phyloP scores from a whole-genome alignment of 2,329 filamentous ascomycete species.

The Penicillium sp. region DNA sequence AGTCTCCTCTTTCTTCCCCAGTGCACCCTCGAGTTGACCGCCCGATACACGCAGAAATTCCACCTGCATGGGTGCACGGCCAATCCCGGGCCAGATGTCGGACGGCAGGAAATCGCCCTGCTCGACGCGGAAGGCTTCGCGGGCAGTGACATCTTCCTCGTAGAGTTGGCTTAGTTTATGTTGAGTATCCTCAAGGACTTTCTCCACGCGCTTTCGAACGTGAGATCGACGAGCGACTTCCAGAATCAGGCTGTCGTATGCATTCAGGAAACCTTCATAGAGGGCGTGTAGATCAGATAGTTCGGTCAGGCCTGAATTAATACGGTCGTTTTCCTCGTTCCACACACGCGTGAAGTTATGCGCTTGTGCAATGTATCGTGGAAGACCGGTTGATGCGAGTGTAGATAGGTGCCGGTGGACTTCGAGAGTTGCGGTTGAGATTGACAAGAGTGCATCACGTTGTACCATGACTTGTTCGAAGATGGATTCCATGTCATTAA shows the following conservation, averaged over 20 bases:
- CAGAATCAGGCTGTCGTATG: constrained; percentile 82
- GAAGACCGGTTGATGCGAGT: constrained; percentile 66
- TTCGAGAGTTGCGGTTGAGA: constrained; percentile 62
- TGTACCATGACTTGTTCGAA: constrained; percentile 67
- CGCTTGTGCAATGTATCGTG: constrained; percentile 53
- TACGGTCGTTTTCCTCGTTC: constrained; percentile 72
- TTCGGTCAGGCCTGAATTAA: constrained; percentile 72
- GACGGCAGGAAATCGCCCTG: constrained; percentile 85
- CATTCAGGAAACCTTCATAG: constrained; percentile 82
- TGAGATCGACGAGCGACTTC: constrained; percentile 77
- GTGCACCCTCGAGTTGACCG: constrained; percentile 34
- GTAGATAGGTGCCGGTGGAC: constrained; percentile 70
- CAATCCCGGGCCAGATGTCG: constrained; percentile 83
- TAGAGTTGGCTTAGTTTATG: constrained; percentile 76
- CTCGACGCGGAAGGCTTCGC: constrained; percentile 78
- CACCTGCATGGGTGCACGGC: constrained; percentile 57
- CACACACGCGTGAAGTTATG: constrained; percentile 61
- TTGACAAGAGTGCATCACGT: constrained; percentile 59
- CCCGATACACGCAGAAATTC: constrained; percentile 43
- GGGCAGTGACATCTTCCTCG: constrained; percentile 70
- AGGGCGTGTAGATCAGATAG: constrained; percentile 78
- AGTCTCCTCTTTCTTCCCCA: constrained; percentile 10
- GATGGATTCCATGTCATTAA: constrained; percentile 75
- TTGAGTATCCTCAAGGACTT: constrained; percentile 76
- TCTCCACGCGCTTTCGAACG: constrained; percentile 74